phyloP scores from a whole-genome alignment of 768 basidiomycete species.

The Mycena vulgaris region DNA sequence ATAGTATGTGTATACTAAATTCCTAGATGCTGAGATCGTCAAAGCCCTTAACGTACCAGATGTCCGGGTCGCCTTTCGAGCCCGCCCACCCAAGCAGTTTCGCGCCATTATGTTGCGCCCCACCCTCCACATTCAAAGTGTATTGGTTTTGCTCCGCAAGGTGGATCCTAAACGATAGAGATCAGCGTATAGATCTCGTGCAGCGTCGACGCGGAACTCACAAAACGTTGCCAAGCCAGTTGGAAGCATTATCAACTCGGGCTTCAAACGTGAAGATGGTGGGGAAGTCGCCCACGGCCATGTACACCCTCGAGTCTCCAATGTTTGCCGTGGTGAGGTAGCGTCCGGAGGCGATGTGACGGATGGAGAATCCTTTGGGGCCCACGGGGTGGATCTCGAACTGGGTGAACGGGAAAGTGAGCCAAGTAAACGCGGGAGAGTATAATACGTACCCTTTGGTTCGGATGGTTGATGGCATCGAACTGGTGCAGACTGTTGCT shows the following conservation, averaged over 20 bases:
- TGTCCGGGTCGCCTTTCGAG: not conserved
- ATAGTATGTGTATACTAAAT: too few species aligned
- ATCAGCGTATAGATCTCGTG: not conserved
- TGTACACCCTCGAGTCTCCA: not conserved
- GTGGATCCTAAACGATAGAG: not conserved
- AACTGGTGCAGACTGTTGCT: not conserved
- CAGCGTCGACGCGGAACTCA: not conserved
- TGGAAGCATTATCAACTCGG: not conserved
- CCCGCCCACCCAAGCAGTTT: not conserved
- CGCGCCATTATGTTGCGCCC: not conserved
- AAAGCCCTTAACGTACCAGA: slow-evolving; percentile 1
- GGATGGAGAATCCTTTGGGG: slow-evolving; percentile 4
- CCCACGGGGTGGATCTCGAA: slow-evolving; percentile 13
- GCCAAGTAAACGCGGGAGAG: not conserved
- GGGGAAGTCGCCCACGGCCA: slow-evolving; percentile 7
- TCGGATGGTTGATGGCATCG: not conserved
- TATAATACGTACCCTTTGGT: not conserved
- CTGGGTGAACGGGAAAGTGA: not conserved
- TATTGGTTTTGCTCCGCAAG: slow-evolving; percentile 9
- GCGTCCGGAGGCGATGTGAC: slow-evolving; percentile 2
- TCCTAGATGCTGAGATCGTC: not conserved
- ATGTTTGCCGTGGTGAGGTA: slow-evolving; percentile 5
- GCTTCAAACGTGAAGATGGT: not conserved
- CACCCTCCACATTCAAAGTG: slow-evolving; percentile 4
- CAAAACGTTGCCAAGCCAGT: not conserved